A percentile compares a stretch with the other conserved stretches of the same genome.
Evolutionary conservation across 371 early-diverging fungal species (phyloP).

Genomic region (Rhizomucor miehei): DNA sequence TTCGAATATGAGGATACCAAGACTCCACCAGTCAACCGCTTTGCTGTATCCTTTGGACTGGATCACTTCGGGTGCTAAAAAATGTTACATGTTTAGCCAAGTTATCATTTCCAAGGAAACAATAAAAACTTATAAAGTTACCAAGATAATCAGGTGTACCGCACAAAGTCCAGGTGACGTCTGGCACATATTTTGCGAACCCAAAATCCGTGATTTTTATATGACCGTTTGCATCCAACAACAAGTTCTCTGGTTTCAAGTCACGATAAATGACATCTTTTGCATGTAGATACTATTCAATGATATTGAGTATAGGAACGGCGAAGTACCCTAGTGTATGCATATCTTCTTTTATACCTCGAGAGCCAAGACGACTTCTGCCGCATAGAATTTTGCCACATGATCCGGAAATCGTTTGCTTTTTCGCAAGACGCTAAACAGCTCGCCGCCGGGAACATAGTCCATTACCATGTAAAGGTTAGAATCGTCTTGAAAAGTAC

Average conservation of each 20-base stretch:
- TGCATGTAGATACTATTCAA: conserved; percentile 73
- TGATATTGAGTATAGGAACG: too few relatives aligned
- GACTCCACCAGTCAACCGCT: conserved; percentile 96
- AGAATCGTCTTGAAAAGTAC: conserved; percentile 86
- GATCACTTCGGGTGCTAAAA: conserved; percentile 92
- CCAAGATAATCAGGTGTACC: conserved; percentile 98
- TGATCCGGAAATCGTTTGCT: conserved; percentile 83
- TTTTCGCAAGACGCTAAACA: conserved; percentile 83
- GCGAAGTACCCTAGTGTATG: too few relatives aligned
- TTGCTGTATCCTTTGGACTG: conserved; percentile 92
- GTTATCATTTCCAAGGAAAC: too few relatives aligned
- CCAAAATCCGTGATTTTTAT: conserved; percentile 99
- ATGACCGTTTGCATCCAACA: conserved; percentile 86
- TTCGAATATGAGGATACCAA: conserved; percentile 86
- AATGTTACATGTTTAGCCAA: too few relatives aligned
- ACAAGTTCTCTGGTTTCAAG: conserved; percentile 90
- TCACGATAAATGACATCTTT: conserved; percentile 91
- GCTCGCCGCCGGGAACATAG: conserved; percentile 93
- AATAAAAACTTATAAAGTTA: too few relatives aligned
- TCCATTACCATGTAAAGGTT: conserved; percentile 97
- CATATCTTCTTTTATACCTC: conserved; percentile 38
- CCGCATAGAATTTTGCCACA: conserved; percentile 82
- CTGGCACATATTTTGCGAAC: conserved; percentile 92
- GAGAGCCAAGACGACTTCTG: conserved; percentile 71
- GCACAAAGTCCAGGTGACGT: conserved; percentile 95